Conservation (phyloP, 2,329 filamentous ascomycete genomes). For the Ceratocystis huliohia region DNA sequence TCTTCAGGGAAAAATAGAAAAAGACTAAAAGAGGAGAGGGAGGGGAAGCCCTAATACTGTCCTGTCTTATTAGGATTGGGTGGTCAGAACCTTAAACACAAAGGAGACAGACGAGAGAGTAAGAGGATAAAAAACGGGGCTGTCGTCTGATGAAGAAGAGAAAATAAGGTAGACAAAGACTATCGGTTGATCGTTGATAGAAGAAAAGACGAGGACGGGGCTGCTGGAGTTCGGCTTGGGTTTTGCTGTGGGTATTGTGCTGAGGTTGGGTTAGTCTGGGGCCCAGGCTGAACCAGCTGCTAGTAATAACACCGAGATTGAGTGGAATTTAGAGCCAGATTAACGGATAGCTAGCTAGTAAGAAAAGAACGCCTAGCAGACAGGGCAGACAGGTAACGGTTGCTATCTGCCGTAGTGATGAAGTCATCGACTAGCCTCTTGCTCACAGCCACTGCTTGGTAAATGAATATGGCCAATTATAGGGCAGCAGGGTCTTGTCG, state of each 20-base stretch:
- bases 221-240: not conserved
- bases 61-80: not conserved
- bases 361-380: not conserved
- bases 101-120: not conserved
- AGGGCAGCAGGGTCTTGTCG: not conserved
- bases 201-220: no score
- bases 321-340: not conserved
- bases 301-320: not conserved
- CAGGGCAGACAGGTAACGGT: no score
- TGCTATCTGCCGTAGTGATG: no score
- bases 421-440: no score
- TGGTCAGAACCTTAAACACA: not conserved
- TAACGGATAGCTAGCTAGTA: not conserved
- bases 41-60: no score
- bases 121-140: not conserved
- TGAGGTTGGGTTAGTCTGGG: not conserved
- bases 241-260: not conserved
- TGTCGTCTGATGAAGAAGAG: not conserved
- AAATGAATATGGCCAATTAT: not conserved
- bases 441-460: no score
- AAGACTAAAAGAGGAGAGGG: not conserved
- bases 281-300: not conserved
- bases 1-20: not conserved
- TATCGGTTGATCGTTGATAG: no score
- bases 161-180: no score